Evolutionary conservation across 1,284 basidiomycete genomes (phyloP).

Genomic region (Tremellales sp.): DNA sequence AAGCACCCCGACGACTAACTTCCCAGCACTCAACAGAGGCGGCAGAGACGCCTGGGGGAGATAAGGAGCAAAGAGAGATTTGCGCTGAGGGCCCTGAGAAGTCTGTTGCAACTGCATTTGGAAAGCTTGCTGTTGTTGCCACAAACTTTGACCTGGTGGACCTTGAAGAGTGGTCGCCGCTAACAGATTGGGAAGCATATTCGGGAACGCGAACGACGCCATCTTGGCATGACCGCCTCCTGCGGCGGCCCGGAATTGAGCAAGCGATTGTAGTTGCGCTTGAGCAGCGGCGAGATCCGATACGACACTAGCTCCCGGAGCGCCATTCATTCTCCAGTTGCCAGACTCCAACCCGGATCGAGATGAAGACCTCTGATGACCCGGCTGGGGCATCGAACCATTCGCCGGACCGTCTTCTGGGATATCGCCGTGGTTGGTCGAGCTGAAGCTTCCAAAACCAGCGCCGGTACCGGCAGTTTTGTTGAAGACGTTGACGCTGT

Average conservation of each 20-base stretch:
- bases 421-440: constrained; percentile 34
- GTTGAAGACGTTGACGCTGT: constrained; percentile 79
- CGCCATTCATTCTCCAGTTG: constrained; percentile 79
- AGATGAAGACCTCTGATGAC: constrained; percentile 64
- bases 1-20: constrained; percentile 94
- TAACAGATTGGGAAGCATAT: constrained; percentile 93
- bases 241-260: constrained; percentile 93
- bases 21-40: constrained; percentile 93
- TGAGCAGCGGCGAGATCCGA: constrained; percentile 83
- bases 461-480: constrained; percentile 37
- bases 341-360: constrained; percentile 54
- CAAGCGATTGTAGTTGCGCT: constrained; percentile 90
- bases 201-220: constrained; percentile 94
- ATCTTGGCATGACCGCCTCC: constrained; percentile 95
- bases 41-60: constrained; percentile 96
- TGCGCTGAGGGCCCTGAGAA: constrained; percentile 87
- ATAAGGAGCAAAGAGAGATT: constrained; percentile 98
- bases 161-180: constrained; percentile 80
- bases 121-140: constrained; percentile 74
- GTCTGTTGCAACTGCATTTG: constrained; percentile 81
- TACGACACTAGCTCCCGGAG: constrained; percentile 59
- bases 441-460: constrained; percentile 31
- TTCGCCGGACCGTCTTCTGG: constrained; percentile 36
- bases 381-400: constrained; percentile 51
- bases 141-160: constrained; percentile 53